Evolutionary conservation across 2,329 filamentous ascomycete genomes (phyloP).

Genomic region (Diaporthe sp.): DNA sequence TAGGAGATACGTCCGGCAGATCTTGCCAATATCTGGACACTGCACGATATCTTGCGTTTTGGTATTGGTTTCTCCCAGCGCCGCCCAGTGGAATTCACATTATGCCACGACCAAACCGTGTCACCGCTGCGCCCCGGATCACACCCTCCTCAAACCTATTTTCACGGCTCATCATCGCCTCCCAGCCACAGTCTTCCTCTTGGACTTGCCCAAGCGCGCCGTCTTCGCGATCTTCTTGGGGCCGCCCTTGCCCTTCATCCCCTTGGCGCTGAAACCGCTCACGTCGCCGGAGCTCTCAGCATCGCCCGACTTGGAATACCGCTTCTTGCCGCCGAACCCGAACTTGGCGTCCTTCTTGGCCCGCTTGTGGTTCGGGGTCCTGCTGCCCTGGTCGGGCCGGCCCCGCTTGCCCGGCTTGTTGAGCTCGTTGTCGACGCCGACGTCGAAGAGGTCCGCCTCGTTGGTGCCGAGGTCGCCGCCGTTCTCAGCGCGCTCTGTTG

Average conservation of each 20-base stretch:
- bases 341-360: conserved; percentile 96
- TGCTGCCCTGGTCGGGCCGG: conserved; percentile 51
- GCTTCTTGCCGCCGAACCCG: conserved; percentile 97
- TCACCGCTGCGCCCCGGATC: neutral
- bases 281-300: conserved; percentile 86
- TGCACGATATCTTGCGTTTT: neutral
- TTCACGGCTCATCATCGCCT: conserved; percentile 47
- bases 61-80: conserved; percentile 3
- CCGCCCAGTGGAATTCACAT: conserved; percentile 1
- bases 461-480: conserved; percentile 73
- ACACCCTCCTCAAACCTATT: too few species aligned
- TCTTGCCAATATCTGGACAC: neutral
- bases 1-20: neutral
- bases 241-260: conserved; percentile 78
- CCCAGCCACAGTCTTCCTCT: conserved; percentile 61
- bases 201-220: conserved; percentile 64
- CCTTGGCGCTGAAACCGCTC: conserved; percentile 83
- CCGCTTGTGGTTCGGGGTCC: conserved; percentile 77
- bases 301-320: conserved; percentile 90
- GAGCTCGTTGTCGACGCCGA: conserved; percentile 82
- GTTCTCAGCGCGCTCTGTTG: conserved; percentile 84
- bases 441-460: conserved; percentile 92
- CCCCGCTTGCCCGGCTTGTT: conserved; percentile 59
- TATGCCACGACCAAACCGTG: neutral
- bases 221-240: conserved; percentile 55